Base-by-base conservation (phyloP, 2,329 filamentous ascomycete species). In the Trichocomaceae sp. region DNA sequence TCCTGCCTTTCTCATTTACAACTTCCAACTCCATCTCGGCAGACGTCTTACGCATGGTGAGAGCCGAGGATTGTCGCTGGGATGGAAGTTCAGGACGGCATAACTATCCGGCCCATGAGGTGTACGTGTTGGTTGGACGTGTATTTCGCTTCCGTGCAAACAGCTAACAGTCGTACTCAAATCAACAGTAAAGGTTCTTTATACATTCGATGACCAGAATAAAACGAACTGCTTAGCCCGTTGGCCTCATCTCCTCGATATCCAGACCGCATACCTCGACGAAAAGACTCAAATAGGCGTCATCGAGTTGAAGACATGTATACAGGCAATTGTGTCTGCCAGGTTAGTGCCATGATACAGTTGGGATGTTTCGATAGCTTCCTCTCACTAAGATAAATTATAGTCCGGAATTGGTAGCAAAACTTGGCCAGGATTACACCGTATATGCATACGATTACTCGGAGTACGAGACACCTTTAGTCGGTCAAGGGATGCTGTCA, bases 391-490 rank as follows among this genome's bases (percentile, higher is more conserved):
- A 57, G 17, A 12, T 20, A 23, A 7, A n/a, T 31, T 55, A 45
- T 56, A 97, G 93, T 68, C 93, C 93, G 37, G 93, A 99, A 73
- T 80, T 99, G 46, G 77, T 90, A 47, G 82, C 83, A 66, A 77
- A 86, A 77, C 68, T 86, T 57, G 79, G 86, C 73, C 75, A 82
- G 71, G 91, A 99, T 74, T 99, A 93, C 73, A 93, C 90, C n/a
- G 85, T 99, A 55, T 99, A 99, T 72, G 90, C 92, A 29, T 89
- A 90, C 75, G 93, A 99, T 71, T 97, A 92, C 71, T 96, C 93
- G 12, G 93, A 99, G 73, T 88, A 88, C 60, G 91, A 96, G 66
- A 89, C 86, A 17, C 93, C 95, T 52, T 79, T 97, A 54, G 92
- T 96, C 22, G 93, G 93, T 20, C 92, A 99, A 72, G 93, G 95